These are phyloP conservation scores for Plasmodium coatneyi DNA, from an alignment of 169 alveolate genomes.

Conservation along the genomic window DNA sequence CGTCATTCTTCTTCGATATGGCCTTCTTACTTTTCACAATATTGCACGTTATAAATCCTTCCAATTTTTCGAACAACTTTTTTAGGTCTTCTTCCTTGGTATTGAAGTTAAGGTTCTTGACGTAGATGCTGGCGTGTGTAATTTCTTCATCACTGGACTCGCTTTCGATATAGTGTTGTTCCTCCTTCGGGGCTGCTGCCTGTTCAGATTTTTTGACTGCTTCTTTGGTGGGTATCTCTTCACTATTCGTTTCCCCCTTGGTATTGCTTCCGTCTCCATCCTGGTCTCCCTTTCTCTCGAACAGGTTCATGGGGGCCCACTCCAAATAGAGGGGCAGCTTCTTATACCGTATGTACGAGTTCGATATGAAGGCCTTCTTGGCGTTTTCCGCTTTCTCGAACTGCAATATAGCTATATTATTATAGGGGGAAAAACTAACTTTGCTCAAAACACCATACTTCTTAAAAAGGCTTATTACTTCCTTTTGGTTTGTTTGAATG, in stretches of 20 bases:
- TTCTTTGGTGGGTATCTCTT: slow-evolving; percentile 52
- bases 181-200: slow-evolving; percentile 12
- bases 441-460: slow-evolving; percentile 88
- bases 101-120: slow-evolving; percentile 90
- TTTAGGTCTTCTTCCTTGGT: slow-evolving; percentile 89
- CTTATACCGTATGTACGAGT: slow-evolving; percentile 89
- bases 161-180: neutral
- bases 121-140: slow-evolving; percentile 87
- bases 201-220: slow-evolving; percentile 20
- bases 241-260: slow-evolving; percentile 22
- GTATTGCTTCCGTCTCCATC: neutral
- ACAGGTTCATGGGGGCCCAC: slow-evolving; percentile 91
- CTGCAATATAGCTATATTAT: slow-evolving; percentile 92
- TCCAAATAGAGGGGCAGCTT: slow-evolving; percentile 92
- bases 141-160: slow-evolving; percentile 72
- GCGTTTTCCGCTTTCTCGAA: slow-evolving; percentile 88
- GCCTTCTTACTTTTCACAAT: slow-evolving; percentile 82
- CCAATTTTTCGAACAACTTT: slow-evolving; percentile 78
- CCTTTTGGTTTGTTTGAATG: slow-evolving; percentile 81
- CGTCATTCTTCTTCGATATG: slow-evolving; percentile 67
- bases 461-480: slow-evolving; percentile 86
- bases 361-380: slow-evolving; percentile 88
- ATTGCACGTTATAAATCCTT: slow-evolving; percentile 82
- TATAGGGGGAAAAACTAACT: slow-evolving; percentile 90
- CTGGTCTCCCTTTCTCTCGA: slow-evolving; percentile 31